A percentile compares a stretch with the other conserved stretches of the same genome.
Conservation (phyloP, 2,329 filamentous ascomycete genomes). For the Colletotrichum gigasporum region DNA sequence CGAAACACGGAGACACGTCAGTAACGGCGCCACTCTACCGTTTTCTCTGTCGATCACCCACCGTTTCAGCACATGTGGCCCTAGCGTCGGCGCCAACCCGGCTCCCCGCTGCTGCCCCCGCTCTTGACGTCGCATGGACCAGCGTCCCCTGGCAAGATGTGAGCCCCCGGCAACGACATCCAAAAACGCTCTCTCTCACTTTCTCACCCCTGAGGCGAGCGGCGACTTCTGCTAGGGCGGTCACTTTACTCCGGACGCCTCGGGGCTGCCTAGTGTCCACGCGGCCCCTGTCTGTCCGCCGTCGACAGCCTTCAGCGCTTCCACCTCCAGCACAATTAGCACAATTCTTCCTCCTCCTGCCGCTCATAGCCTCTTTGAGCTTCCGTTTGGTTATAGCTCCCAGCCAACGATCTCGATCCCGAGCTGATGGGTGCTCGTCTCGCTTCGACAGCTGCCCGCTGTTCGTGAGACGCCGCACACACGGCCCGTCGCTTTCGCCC, state of each 20-base stretch:
- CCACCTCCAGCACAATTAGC: too few species aligned
- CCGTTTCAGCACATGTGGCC: conserved; percentile 23
- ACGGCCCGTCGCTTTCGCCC: not conserved
- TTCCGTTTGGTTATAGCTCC: not conserved
- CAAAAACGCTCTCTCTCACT: not conserved
- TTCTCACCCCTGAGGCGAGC: too few species aligned
- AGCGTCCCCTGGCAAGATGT: not conserved
- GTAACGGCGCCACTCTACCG: conserved; percentile 18
- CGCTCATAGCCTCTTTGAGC: conserved; percentile 5
- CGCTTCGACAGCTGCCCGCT: not conserved
- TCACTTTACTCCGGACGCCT: conserved; percentile 22
- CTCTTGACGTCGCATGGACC: conserved; percentile 20
- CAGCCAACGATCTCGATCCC: conserved; percentile 10
- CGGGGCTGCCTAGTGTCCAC: conserved; percentile 5
- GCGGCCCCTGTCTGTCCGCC: too few species aligned
- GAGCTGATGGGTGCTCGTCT: not conserved
- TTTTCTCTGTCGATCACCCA: conserved; percentile 17
- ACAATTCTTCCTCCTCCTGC: not conserved
- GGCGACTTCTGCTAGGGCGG: not conserved
- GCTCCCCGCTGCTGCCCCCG: conserved; percentile 9
- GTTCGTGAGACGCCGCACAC: not conserved
- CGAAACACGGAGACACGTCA: not conserved
- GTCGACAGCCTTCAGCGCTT: too few species aligned
- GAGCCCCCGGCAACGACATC: not conserved
- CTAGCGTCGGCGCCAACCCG: conserved; percentile 23